Percentiles rank a stretch among this genome's conserved stretches.
phyloP scores from a whole-genome alignment of 2,329 filamentous ascomycete species.

The Fusarium oxysporum region DNA sequence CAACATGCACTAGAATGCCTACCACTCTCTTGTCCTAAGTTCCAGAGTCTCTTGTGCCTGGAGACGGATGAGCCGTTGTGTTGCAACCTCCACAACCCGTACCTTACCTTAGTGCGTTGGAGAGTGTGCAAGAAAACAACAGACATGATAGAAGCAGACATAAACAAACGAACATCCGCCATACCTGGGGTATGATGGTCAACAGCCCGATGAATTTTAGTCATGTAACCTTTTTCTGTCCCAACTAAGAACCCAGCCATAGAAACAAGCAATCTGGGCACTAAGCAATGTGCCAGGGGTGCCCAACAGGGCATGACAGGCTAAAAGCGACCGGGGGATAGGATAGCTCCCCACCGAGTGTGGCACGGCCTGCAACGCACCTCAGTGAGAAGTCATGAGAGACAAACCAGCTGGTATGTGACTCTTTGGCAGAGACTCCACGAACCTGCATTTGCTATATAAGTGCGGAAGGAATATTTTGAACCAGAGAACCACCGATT shows the following conservation, averaged over 20 bases:
- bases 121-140: not conserved
- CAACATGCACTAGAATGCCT: slow-evolving; percentile 7
- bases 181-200: accelerated
- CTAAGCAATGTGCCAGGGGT: slow-evolving; percentile 6
- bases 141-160: slow-evolving; percentile 9
- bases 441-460: slow-evolving; percentile 32
- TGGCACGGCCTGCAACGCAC: slow-evolving; percentile 10
- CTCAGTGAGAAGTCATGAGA: slow-evolving; percentile 20
- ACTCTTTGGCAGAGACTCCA: slow-evolving; percentile 32
- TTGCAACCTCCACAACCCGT: slow-evolving; percentile 18
- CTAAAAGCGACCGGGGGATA: slow-evolving; percentile 19
- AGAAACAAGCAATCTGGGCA: slow-evolving; percentile 10
- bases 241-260: not conserved
- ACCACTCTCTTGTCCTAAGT: slow-evolving; percentile 3
- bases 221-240: slow-evolving; percentile 16
- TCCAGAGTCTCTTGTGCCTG: slow-evolving; percentile 13
- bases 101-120: slow-evolving; percentile 27
- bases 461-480: not conserved
- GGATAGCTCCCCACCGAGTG: slow-evolving; percentile 11
- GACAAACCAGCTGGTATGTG: slow-evolving; percentile 30
- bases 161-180: not conserved
- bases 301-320: not conserved
- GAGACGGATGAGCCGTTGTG: slow-evolving; percentile 9
- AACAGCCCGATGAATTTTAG: not conserved
- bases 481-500: not conserved